These are phyloP conservation scores for Trametes maxima DNA, from an alignment of 768 basidiomycete species.

Conservation along the genomic window DNA sequence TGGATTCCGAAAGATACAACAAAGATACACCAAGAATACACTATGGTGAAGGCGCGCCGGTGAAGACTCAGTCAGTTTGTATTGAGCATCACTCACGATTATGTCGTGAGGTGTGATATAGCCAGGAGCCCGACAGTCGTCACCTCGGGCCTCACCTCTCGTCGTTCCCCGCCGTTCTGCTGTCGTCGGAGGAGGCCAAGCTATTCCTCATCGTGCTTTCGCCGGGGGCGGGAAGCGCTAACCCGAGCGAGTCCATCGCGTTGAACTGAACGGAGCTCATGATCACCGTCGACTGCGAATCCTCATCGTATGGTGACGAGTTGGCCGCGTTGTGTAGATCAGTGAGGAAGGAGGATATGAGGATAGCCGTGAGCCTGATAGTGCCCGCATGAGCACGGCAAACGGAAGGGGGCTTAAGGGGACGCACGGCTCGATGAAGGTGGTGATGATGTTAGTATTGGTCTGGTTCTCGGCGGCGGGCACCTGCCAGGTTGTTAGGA, in stretches of 20 bases:
- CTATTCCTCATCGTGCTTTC: neutral
- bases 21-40: too few species aligned
- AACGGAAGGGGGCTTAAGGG: neutral
- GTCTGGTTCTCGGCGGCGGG: too few species aligned
- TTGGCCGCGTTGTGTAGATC: neutral
- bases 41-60: too few species aligned
- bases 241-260: neutral
- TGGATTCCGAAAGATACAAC: too few species aligned
- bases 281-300: neutral
- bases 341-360: neutral
- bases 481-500: neutral
- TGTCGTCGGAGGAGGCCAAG: too few species aligned
- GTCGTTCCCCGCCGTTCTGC: too few species aligned
- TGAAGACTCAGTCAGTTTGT: too few species aligned
- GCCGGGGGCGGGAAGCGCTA: neutral
- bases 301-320: neutral
- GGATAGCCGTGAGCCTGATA: neutral
- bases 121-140: too few species aligned
- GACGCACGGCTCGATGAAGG: slow-evolving; percentile 2
- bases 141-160: too few species aligned
- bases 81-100: too few species aligned
- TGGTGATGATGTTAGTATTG: neutral
- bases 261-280: neutral
- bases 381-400: neutral
- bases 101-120: too few species aligned